These are phyloP conservation scores for Fusarium chaquense DNA, from an alignment of 2,329 filamentous ascomycete species.

Conservation along the genomic window DNA sequence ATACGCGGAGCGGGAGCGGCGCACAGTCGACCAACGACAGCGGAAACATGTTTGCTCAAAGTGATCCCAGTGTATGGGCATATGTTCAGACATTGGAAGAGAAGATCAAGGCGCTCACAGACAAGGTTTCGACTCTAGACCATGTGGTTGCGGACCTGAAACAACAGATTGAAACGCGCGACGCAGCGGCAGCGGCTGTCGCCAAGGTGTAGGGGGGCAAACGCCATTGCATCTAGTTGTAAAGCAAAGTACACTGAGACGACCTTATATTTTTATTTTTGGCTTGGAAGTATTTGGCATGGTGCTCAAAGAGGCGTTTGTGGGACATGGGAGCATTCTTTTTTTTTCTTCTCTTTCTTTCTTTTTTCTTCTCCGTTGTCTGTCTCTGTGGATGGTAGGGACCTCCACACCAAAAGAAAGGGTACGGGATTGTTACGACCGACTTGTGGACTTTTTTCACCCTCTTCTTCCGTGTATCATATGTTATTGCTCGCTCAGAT, in stretches of 20 bases:
- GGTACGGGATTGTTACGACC: slow-evolving; percentile 47
- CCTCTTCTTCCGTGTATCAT: slow-evolving; percentile 44
- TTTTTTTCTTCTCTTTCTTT: slow-evolving; percentile 21
- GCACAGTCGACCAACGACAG: slow-evolving; percentile 68
- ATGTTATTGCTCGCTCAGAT: slow-evolving; percentile 44
- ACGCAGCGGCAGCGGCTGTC: slow-evolving; percentile 42
- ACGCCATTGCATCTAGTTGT: slow-evolving; percentile 26
- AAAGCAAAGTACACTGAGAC: slow-evolving; percentile 45
- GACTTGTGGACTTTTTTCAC: slow-evolving; percentile 30
- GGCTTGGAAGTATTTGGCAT: slow-evolving; percentile 44
- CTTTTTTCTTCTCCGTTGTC: neutral
- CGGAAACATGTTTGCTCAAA: slow-evolving; percentile 74
- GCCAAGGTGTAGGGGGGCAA: slow-evolving; percentile 39
- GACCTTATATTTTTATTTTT: slow-evolving; percentile 33
- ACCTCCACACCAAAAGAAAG: slow-evolving; percentile 50
- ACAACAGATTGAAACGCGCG: slow-evolving; percentile 51
- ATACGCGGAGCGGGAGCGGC: slow-evolving; percentile 59
- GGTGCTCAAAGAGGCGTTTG: slow-evolving; percentile 50
- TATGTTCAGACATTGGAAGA: slow-evolving; percentile 80
- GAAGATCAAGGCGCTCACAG: slow-evolving; percentile 54
- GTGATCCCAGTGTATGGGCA: slow-evolving; percentile 74
- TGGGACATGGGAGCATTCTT: slow-evolving; percentile 42
- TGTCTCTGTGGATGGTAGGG: slow-evolving; percentile 48
- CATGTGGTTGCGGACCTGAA: slow-evolving; percentile 52
- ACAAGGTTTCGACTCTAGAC: slow-evolving; percentile 52